These are phyloP conservation scores for Hippophae tibetana DNA, from an alignment of 306 rosid genomes.

Conservation along the genomic window DNA sequence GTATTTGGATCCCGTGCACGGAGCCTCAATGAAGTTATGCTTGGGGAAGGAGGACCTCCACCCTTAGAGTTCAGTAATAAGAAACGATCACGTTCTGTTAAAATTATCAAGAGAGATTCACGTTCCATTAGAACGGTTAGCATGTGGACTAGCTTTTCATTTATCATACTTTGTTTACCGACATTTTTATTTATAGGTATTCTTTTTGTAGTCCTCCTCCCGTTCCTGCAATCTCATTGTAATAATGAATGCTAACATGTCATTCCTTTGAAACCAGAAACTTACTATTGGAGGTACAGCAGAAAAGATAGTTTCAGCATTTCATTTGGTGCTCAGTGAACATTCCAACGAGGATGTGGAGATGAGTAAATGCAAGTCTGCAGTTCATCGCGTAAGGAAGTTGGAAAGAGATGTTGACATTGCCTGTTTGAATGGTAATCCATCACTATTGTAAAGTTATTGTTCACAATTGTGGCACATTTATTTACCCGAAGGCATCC, in stretches of 20 bases:
- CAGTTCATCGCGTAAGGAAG: conserved; percentile 64
- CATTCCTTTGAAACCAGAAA: conserved; percentile 46
- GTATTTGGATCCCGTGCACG: conserved; percentile 71
- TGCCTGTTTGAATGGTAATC: conserved; percentile 51
- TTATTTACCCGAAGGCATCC: neutral
- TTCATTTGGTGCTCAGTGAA: conserved; percentile 69
- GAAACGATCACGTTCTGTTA: conserved; percentile 70
- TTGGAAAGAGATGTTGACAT: conserved; percentile 67
- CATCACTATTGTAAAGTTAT: neutral
- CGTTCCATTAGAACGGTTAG: conserved; percentile 84
- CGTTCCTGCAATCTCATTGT: conserved; percentile 8
- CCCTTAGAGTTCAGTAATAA: conserved; percentile 56
- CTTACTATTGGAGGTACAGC: conserved; percentile 74
- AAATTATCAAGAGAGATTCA: conserved; percentile 70
- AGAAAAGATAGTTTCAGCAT: conserved; percentile 85
- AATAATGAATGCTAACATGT: neutral
- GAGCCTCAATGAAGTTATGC: conserved; percentile 69
- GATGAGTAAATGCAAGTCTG: conserved; percentile 70
- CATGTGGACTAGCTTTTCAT: conserved; percentile 9
- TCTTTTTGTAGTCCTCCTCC: neutral
- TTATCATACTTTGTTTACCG: neutral
- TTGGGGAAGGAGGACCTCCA: conserved; percentile 67
- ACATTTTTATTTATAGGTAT: conserved; percentile 10
- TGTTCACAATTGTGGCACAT: neutral
- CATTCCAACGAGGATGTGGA: conserved; percentile 62